Evolutionary conservation across 2,329 filamentous ascomycete genomes (phyloP), one percentile per base, ranked within the genome.

Genomic region (Westerdykella sp.): DNA sequence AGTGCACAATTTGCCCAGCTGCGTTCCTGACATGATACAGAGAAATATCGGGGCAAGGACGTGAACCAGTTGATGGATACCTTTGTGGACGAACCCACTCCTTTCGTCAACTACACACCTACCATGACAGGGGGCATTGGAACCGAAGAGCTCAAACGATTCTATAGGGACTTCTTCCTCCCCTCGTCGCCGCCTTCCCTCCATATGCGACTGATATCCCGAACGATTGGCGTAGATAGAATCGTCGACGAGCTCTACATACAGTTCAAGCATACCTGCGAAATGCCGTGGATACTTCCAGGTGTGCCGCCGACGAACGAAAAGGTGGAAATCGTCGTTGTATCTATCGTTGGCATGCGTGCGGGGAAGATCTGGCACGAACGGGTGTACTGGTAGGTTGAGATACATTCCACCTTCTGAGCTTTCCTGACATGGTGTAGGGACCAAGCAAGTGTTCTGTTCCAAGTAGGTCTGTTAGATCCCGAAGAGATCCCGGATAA

Each of bases 221-320:
- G 79, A 6, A 83, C 79, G 1, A 68, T 77, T 3, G 79, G 78
- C 14, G 67, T 69, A 0, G 77, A 81, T 50, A 72, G 76, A 21
- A 68, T 82, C n/a, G 79, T 81, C 10, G 79, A 83, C 51, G 79
- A 83, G 54, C 65, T 82, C 14, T 73, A 75, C 49, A 57, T 79
- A 6, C 69, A 73, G 0, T 80, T 81, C 56, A 74, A 73, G 43
- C 79, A 83, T 52, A 76, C 75, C 0, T 67, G 72, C 23, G 68
- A 73, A 30, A 70, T 82, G 38, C 72, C 73, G 1, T 82, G 79
- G 79, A 74, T 82, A 47, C 66, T 83, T 1, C 79, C 79, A 0
- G 76, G 73, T 1, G 69, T 83, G 0, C 69, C 74, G 10, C 70
- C 79, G 0, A 82, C 79, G 1, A 71, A 76, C 45, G 73, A 75